These are phyloP conservation scores for Phytophthora megakarya DNA, from an alignment of 352 stramenopile genomes.

Conservation along the genomic window DNA sequence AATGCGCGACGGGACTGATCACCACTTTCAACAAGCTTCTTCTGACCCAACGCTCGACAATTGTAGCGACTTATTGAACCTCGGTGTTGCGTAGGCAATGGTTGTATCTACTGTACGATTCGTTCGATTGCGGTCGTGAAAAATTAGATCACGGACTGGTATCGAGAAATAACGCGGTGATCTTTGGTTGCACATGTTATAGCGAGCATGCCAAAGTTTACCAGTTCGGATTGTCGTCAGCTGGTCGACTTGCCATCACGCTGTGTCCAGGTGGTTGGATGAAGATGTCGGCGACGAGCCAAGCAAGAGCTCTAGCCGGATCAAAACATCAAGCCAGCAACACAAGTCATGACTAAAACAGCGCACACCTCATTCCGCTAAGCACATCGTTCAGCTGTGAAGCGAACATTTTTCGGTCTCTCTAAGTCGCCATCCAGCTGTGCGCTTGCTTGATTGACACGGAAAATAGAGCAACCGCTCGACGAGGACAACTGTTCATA, in stretches of 20 bases:
- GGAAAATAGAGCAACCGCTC: neutral
- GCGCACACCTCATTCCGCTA: neutral
- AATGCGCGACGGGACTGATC: constrained; percentile 14
- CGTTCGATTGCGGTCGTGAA: constrained; percentile 12
- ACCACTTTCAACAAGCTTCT: constrained; percentile 1
- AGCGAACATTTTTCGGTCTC: constrained; percentile 14
- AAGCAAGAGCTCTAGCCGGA: constrained; percentile 11
- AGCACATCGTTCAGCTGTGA: constrained; percentile 17
- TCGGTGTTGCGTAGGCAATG: constrained; percentile 3
- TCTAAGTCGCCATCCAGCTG: constrained; percentile 12
- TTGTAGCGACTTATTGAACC: neutral
- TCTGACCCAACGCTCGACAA: constrained; percentile 2
- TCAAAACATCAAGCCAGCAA: constrained; percentile 5
- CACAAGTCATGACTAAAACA: constrained; percentile 8
- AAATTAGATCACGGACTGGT: constrained; percentile 9
- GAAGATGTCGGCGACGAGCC: constrained; percentile 7
- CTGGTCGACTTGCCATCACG: constrained; percentile 31
- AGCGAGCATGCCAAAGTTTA: constrained; percentile 21
- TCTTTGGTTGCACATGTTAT: constrained; percentile 22
- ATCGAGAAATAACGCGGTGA: constrained; percentile 7
- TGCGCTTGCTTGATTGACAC: constrained; percentile 2
- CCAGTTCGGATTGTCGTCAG: constrained; percentile 14
- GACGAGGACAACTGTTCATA: constrained; percentile 1
- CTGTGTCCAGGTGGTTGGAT: constrained; percentile 18
- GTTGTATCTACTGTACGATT: constrained; percentile 1